Conservation (phyloP, 441 rosid genomes). For the Erodium moschatum region DNA sequence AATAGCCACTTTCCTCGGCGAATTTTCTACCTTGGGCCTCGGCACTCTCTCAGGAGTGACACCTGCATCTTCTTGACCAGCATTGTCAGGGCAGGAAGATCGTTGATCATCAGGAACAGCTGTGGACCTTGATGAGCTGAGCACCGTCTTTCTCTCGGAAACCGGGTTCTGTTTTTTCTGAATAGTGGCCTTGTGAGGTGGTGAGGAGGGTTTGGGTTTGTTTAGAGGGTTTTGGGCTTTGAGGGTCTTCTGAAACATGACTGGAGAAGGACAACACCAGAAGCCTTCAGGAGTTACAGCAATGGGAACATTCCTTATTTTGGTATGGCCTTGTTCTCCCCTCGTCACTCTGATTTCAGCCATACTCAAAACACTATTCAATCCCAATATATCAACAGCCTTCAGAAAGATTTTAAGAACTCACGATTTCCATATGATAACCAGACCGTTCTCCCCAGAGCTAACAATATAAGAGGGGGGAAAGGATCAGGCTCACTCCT, state of each 20-base stretch:
- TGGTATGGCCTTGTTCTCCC: conserved; percentile 73
- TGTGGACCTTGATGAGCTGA: conserved; percentile 46
- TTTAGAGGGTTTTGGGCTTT: conserved; percentile 55
- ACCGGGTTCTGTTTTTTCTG: conserved; percentile 42
- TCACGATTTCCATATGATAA: conserved; percentile 16
- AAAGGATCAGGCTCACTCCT: neutral
- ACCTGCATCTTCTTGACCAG: conserved; percentile 32
- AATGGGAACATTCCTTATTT: conserved; percentile 76
- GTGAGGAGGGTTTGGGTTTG: conserved; percentile 63
- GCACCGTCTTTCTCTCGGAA: conserved; percentile 46
- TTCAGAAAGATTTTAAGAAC: conserved; percentile 15
- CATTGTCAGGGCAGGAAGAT: conserved; percentile 27
- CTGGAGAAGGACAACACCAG: conserved; percentile 97
- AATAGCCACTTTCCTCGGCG: conserved; percentile 79
- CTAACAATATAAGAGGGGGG: neutral
- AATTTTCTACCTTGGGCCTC: conserved; percentile 62
- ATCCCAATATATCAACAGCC: conserved; percentile 16
- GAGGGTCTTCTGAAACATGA: conserved; percentile 68
- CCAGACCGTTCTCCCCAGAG: conserved; percentile 6
- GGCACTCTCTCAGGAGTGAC: conserved; percentile 48
- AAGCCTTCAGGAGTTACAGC: conserved; percentile 96
- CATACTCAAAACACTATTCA: conserved; percentile 35
- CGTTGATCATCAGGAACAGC: conserved; percentile 45
- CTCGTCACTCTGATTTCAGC: conserved; percentile 69
- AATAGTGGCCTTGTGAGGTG: conserved; percentile 29